These are phyloP conservation scores for Viridothelium virens DNA, from an alignment of 495 filamentous ascomycete genomes.

Conservation along the genomic window DNA sequence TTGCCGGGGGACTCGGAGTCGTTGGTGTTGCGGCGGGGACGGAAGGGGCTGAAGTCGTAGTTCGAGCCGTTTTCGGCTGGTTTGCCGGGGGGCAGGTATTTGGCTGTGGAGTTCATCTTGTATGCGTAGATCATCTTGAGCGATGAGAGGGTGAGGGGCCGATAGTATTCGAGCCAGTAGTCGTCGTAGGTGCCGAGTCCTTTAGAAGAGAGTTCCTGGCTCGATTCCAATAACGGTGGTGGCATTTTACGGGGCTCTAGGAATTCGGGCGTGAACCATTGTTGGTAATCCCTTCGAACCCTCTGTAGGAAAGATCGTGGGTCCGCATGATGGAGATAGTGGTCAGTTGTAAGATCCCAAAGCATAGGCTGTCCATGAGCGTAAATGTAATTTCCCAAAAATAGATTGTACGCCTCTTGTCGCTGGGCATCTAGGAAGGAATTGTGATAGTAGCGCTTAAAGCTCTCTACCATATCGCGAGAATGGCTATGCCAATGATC, in stretches of 20 bases:
- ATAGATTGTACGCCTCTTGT: constrained; percentile 96
- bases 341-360: constrained; percentile 92
- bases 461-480: constrained; percentile 96
- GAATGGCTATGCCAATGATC: constrained; percentile 98
- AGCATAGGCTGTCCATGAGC: constrained; percentile 88
- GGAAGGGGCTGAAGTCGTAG: constrained; percentile 61
- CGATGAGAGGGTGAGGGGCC: constrained; percentile 73
- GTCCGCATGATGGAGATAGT: constrained; percentile 88
- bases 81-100: constrained; percentile 61
- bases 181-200: constrained; percentile 68
- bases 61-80: constrained; percentile 51
- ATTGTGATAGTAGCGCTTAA: constrained; percentile 99
- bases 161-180: constrained; percentile 98
- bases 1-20: constrained; percentile 34
- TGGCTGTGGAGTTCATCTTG: constrained; percentile 78
- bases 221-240: constrained; percentile 40
- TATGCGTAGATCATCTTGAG: constrained; percentile 83
- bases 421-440: constrained; percentile 93
- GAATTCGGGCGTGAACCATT: constrained; percentile 78
- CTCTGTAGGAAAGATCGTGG: constrained; percentile 64
- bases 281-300: constrained; percentile 61
- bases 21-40: constrained; percentile 43
- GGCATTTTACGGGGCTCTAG: constrained; percentile 47
- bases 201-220: constrained; percentile 21
- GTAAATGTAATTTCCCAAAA: constrained; percentile 94